Evolutionary conservation across 192 early-diverging fungal species (phyloP).

Genomic region (Rhizoclosmatium sp.): DNA sequence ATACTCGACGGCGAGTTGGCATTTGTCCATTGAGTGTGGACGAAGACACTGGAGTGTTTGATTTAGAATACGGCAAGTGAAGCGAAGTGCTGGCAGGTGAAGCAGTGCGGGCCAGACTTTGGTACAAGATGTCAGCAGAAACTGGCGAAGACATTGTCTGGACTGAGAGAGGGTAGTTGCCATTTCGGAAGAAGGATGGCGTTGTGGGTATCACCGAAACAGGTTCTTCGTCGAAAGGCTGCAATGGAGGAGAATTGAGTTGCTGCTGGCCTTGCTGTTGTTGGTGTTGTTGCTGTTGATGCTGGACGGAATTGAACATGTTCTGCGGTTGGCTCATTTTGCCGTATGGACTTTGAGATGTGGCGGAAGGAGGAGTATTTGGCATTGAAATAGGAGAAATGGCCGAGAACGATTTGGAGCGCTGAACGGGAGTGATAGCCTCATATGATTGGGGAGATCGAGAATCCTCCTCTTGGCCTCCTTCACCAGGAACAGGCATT

Average conservation of each 20-base stretch:
- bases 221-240: not conserved
- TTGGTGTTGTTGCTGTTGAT: slow-evolving; percentile 26
- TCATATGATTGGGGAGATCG: not conserved
- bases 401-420: slow-evolving; percentile 24
- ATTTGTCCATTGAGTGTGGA: not conserved
- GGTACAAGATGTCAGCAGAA: not conserved
- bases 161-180: not conserved
- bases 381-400: not conserved
- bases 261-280: slow-evolving; percentile 17
- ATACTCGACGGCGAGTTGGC: not conserved
- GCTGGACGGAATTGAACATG: slow-evolving; percentile 10
- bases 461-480: not conserved
- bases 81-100: not conserved
- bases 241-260: not conserved
- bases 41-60: not conserved
- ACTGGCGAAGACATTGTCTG: not conserved
- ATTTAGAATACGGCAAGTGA: not conserved
- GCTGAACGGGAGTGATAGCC: not conserved
- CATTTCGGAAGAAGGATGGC: not conserved
- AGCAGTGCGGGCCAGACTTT: not conserved
- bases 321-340: not conserved
- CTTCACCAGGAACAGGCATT: not conserved
- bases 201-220: slow-evolving; percentile 9
- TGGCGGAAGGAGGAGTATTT: not conserved
- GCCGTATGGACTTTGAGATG: not conserved